Evolutionary conservation across 257 asterid species (phyloP).

Genomic region (Coffea canephora): DNA sequence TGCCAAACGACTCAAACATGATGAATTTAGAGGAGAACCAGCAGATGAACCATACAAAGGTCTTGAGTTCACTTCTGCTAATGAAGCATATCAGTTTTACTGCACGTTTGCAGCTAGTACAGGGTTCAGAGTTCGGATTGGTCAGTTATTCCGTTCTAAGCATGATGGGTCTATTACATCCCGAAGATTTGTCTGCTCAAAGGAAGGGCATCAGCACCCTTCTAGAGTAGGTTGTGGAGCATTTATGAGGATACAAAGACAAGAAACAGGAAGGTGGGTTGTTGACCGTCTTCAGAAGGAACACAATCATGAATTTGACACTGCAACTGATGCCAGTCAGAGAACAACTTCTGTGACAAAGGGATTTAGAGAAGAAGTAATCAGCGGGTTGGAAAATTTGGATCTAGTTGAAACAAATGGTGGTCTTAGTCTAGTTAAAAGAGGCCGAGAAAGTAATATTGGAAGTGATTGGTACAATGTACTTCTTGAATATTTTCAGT

Average conservation of each 20-base stretch:
- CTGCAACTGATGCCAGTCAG: slow-evolving; percentile 42
- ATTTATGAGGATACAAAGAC: slow-evolving; percentile 95
- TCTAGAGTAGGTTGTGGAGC: slow-evolving; percentile 98
- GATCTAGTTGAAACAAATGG: slow-evolving; percentile 85
- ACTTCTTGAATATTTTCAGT: slow-evolving; percentile 83
- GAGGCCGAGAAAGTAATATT: slow-evolving; percentile 50
- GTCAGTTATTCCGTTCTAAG: slow-evolving; percentile 91
- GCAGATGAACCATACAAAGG: slow-evolving; percentile 76
- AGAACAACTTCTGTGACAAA: slow-evolving; percentile 45
- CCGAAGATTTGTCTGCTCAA: slow-evolving; percentile 92
- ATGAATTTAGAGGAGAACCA: slow-evolving; percentile 47
- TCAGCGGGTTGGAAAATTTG: slow-evolving; percentile 64
- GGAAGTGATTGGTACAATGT: slow-evolving; percentile 62
- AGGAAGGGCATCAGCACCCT: slow-evolving; percentile 97
- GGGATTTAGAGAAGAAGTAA: slow-evolving; percentile 60
- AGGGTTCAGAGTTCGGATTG: slow-evolving; percentile 84
- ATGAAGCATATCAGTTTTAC: slow-evolving; percentile 83
- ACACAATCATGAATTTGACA: slow-evolving; percentile 69
- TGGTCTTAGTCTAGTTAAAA: slow-evolving; percentile 71
- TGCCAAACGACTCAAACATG: slow-evolving; percentile 68
- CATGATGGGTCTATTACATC: slow-evolving; percentile 93
- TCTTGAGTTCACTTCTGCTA: slow-evolving; percentile 68
- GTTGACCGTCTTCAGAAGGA: slow-evolving; percentile 87
- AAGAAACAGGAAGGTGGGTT: slow-evolving; percentile 74
- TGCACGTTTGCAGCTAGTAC: slow-evolving; percentile 53